phyloP scores from a whole-genome alignment of 352 stramenopile species.

The Phytophthora nicotianae region DNA sequence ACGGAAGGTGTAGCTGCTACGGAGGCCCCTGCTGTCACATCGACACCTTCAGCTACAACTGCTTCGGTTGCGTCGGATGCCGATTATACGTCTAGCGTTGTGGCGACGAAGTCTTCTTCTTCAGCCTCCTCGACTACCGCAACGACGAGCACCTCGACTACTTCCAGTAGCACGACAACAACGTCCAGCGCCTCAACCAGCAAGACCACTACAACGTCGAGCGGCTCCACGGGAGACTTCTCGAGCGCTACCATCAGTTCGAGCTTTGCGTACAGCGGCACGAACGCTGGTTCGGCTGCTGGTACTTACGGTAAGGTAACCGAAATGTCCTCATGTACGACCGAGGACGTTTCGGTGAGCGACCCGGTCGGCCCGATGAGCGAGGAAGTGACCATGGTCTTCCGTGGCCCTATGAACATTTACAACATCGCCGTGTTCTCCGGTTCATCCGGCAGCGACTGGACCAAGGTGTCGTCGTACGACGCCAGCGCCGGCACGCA shows the following conservation, averaged over 20 bases:
- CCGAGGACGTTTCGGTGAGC: constrained; percentile 35
- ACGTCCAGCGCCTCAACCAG: constrained; percentile 7
- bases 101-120: constrained; percentile 3
- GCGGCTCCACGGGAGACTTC: constrained; percentile 37
- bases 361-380: constrained; percentile 53
- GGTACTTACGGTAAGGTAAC: constrained; percentile 58
- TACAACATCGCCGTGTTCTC: constrained; percentile 65
- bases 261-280: constrained; percentile 50
- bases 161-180: constrained; percentile 4
- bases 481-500: constrained; percentile 27
- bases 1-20: no score
- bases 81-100: no score
- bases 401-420: constrained; percentile 66
- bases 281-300: constrained; percentile 41
- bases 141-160: constrained; percentile 8
- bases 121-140: constrained; percentile 11
- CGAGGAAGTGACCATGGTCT: constrained; percentile 64
- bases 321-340: constrained; percentile 38
- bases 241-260: constrained; percentile 50
- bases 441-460: constrained; percentile 30
- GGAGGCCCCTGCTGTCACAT: constrained; percentile 1
- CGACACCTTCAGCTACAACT: constrained; percentile 1
- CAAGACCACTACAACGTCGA: no score
- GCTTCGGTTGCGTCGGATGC: constrained; percentile 17
- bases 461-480: constrained; percentile 58